Evolutionary conservation across 1,139 yeast species (phyloP).

Genomic region (Magnusiomyces fungicola): DNA sequence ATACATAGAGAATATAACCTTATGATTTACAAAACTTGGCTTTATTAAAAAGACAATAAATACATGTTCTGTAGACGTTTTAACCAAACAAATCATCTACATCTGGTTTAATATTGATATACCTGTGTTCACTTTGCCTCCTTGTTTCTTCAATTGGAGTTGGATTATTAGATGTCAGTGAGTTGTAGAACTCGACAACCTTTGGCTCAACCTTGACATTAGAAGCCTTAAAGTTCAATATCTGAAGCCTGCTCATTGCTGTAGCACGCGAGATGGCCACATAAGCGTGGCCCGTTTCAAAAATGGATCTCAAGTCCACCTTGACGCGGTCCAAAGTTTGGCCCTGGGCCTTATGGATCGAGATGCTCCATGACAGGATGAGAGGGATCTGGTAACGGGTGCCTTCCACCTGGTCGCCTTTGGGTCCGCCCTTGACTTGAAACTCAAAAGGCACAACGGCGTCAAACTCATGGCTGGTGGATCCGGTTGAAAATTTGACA

Average conservation of each 20-base stretch:
- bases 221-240: constrained; percentile 53
- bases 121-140: not conserved
- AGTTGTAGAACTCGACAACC: constrained; percentile 54
- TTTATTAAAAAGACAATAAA: not conserved
- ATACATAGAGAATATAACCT: not conserved
- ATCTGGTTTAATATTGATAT: not conserved
- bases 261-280: constrained; percentile 88
- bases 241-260: constrained; percentile 69
- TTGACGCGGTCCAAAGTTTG: constrained; percentile 79
- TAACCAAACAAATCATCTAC: not conserved
- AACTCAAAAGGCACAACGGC: constrained; percentile 67
- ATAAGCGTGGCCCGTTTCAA: constrained; percentile 93
- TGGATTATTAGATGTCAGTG: constrained; percentile 3
- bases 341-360: constrained; percentile 95
- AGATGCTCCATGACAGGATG: constrained; percentile 88
- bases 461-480: constrained; percentile 62
- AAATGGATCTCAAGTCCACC: constrained; percentile 69
- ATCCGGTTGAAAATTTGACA: constrained; percentile 29
- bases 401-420: constrained; percentile 44
- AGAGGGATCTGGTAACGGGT: constrained; percentile 65
- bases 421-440: constrained; percentile 63
- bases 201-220: constrained; percentile 56
- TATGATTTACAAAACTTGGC: not conserved
- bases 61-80: not conserved
- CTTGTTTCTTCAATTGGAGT: not conserved